Percentiles rank a stretch among this genome's conserved stretches.
Evolutionary conservation across 495 filamentous ascomycete species (phyloP).

Genomic region (Penicillium mononematosum): DNA sequence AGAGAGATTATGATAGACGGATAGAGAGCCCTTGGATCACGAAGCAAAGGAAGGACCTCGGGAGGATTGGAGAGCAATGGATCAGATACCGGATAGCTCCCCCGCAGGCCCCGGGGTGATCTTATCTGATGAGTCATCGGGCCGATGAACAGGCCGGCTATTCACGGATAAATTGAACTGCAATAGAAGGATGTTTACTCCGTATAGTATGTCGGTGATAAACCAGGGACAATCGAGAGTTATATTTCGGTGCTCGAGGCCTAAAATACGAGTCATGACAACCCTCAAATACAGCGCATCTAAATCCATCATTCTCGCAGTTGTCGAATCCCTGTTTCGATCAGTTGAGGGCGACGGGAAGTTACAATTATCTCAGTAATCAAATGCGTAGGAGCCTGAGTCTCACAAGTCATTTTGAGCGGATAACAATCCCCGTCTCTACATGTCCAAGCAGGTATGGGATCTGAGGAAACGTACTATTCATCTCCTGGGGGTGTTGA

Average conservation of each 20-base stretch:
- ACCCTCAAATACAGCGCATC: slow-evolving; percentile 5
- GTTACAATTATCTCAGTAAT: slow-evolving; percentile 51
- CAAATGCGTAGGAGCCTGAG: slow-evolving; percentile 24
- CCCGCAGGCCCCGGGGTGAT: slow-evolving; percentile 23
- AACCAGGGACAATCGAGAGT: slow-evolving; percentile 9
- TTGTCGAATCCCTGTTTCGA: slow-evolving; percentile 43
- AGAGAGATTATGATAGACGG: not conserved
- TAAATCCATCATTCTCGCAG: slow-evolving; percentile 14
- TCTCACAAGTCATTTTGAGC: slow-evolving; percentile 54
- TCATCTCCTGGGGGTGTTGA: slow-evolving; percentile 30
- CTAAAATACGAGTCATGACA: not conserved
- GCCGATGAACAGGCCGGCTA: not conserved
- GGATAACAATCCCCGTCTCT: slow-evolving; percentile 41
- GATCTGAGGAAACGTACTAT: slow-evolving; percentile 27
- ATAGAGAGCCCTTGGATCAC: not conserved
- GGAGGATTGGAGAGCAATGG: slow-evolving; percentile 6
- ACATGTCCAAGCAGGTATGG: slow-evolving; percentile 41
- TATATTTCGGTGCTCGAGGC: not conserved
- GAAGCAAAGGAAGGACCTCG: not conserved
- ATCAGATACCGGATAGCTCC: slow-evolving; percentile 32
- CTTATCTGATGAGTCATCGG: slow-evolving; percentile 34
- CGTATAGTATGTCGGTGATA: too few species aligned
- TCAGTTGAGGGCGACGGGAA: slow-evolving; percentile 31
- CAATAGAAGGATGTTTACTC: not conserved
- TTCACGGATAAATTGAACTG: not conserved